phyloP scores from a whole-genome alignment of 768 basidiomycete genomes.

The Rhodotorula taiwanensis region DNA sequence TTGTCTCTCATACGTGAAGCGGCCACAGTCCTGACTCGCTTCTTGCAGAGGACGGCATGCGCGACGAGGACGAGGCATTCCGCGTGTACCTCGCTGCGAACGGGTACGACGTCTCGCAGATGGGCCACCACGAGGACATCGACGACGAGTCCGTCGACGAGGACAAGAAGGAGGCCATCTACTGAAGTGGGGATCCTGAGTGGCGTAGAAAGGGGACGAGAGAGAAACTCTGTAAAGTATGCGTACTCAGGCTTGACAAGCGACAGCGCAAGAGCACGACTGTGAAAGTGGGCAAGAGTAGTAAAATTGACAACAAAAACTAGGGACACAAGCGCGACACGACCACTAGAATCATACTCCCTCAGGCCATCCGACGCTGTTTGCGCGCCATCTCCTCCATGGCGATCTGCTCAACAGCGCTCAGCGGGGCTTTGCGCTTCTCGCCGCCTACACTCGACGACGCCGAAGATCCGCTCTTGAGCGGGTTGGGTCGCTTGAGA shows the following conservation, averaged over 20 bases:
- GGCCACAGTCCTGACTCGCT: too few relatives aligned
- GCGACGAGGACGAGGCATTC: constrained; percentile 52
- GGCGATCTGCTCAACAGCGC: constrained; percentile 72
- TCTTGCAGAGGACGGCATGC: constrained; percentile 14
- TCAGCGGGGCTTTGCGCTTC: constrained; percentile 53
- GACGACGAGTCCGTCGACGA: too few relatives aligned
- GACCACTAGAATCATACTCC: background rate
- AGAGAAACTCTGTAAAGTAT: too few relatives aligned
- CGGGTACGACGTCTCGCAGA: constrained; percentile 58
- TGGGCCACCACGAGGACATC: background rate
- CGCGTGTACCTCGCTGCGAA: constrained; percentile 64
- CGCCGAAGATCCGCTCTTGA: constrained; percentile 51
- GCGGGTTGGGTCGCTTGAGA: constrained; percentile 49
- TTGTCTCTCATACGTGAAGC: too few relatives aligned
- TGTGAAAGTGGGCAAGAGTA: too few relatives aligned
- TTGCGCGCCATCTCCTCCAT: constrained; percentile 81
- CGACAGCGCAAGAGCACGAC: too few relatives aligned
- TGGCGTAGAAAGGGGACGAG: too few relatives aligned
- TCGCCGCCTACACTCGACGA: constrained; percentile 17
- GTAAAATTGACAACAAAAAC: background rate
- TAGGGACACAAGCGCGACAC: background rate
- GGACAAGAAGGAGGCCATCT: too few relatives aligned
- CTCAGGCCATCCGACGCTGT: constrained; percentile 50
- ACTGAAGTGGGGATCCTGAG: too few relatives aligned
- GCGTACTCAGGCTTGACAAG: too few relatives aligned